Percentiles rank a stretch among this genome's conserved stretches.
Evolutionary conservation across 2,329 filamentous ascomycete genomes (phyloP).

Genomic region (Verticillium zaregamsianum): DNA sequence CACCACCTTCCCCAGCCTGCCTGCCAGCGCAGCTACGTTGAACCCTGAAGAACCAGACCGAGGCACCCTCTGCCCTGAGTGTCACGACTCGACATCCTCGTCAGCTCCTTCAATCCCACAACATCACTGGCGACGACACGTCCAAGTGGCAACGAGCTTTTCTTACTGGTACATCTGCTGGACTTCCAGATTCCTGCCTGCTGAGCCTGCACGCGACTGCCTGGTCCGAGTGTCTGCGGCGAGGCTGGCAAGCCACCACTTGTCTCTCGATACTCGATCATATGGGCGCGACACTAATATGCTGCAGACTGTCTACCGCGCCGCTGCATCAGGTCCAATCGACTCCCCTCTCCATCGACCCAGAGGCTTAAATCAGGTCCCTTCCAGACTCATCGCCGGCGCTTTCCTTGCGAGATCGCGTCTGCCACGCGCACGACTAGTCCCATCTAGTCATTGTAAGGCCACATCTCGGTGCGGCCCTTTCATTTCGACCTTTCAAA

Average conservation of each 20-base stretch:
- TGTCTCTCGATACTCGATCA: not conserved
- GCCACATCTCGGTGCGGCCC: not conserved
- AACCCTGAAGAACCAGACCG: not conserved
- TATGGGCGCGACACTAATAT: not conserved
- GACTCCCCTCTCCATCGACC: not conserved
- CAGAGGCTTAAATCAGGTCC: not conserved
- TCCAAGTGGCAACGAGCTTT: not conserved
- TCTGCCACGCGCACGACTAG: not conserved
- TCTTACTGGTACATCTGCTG: not conserved
- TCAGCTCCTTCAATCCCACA: not conserved
- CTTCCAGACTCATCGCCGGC: not conserved
- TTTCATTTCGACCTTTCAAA: conserved; percentile 1
- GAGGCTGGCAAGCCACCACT: not conserved
- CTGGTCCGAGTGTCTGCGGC: not conserved
- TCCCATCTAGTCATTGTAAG: not conserved
- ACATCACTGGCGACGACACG: not conserved
- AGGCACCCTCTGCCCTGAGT: not conserved
- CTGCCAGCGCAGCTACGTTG: not conserved
- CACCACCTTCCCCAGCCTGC: not conserved
- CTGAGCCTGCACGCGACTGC: not conserved
- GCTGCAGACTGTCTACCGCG: not conserved
- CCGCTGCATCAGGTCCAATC: not conserved
- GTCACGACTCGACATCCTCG: not conserved
- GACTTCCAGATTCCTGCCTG: not conserved
- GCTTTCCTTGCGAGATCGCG: not conserved